Percentiles rank a stretch among this genome's conserved stretches.
phyloP scores from a whole-genome alignment of 768 basidiomycete species.

The Kwoniella dendrophila region DNA sequence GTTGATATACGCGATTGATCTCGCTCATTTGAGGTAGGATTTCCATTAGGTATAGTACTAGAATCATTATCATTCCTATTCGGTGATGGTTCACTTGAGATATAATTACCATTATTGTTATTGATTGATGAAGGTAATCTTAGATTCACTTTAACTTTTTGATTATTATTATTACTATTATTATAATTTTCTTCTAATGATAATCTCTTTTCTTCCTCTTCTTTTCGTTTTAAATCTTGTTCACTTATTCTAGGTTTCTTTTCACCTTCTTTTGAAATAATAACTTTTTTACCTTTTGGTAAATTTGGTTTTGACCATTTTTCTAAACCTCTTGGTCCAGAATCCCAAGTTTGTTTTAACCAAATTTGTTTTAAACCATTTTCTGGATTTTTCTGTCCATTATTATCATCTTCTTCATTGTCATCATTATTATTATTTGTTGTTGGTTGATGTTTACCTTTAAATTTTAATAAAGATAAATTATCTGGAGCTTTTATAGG shows the following conservation, averaged over 20 bases:
- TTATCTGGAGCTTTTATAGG: constrained; percentile 38
- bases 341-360: constrained; percentile 42
- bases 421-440: not conserved
- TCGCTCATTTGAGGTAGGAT: not conserved
- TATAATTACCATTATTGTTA: constrained; percentile 2
- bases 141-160: constrained; percentile 15
- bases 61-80: not conserved
- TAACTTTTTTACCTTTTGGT: constrained; percentile 44
- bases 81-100: not conserved
- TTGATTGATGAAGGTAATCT: too few relatives aligned
- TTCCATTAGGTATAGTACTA: not conserved
- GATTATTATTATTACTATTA: not conserved
- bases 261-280: constrained; percentile 35
- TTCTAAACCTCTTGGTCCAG: constrained; percentile 34
- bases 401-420: constrained; percentile 10
- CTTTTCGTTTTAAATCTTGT: not conserved
- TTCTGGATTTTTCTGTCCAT: too few relatives aligned
- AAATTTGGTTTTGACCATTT: constrained; percentile 36
- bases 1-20: too few relatives aligned
- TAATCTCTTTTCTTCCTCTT: constrained; percentile 5
- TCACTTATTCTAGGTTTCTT: constrained; percentile 23
- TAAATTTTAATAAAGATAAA: constrained; percentile 31
- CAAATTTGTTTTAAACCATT: constrained; percentile 14
- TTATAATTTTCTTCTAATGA: constrained; percentile 6
- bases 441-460: constrained; percentile 31